Base-by-base conservation (phyloP, 805 yeast species). In the Saccharomycopsis microspora region DNA sequence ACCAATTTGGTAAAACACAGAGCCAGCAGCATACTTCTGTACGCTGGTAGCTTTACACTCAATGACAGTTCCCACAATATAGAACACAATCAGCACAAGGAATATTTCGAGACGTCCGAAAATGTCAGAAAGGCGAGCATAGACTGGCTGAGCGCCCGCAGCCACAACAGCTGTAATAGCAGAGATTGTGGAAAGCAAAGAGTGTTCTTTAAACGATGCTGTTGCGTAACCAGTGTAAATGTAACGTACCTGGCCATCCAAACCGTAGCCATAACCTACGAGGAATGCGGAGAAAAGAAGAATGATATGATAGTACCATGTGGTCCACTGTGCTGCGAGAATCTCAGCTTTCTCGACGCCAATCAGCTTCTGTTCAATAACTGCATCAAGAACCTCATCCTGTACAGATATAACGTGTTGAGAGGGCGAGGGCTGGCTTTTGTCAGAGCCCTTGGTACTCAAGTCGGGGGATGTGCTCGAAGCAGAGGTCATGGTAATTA, bases 101-200 rank as follows among this genome's bases (percentile, higher is more conserved):
- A 72, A 59, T 47, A 77, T 58, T 52, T 73, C 75, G 38, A 74
- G 56, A 60, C 82, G 68, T 32, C 82, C 82, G 57, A 74, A 77
- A 7, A 68, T 63, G 58, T 78, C 81, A 7, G 80, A 70, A 43
- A 77, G 61, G 52, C 82, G 64, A 3, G 82, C 81, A 53, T 69
- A 76, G 6, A 74, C 63, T 5, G 78, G 72, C 56, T 76, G 80
- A 8, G 78, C 68, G 4, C 75, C 82, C 31, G 82, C 82, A 39
- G 74, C 76, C 33, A 74, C 70, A 32, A 76, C 78, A 27, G 72
- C 65, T 50, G 69, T 67, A 49, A 76, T 72, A 37, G 72, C 78
- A 32, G 66, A 64, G 42, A 77, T 70, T 1, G 82, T 74, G 3
- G 82, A 64, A 37, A 70, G 55, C 43, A 76, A 61, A 7, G 82